phyloP scores from a whole-genome alignment of 2,329 filamentous ascomycete species.

The Aspergillus terreus region DNA sequence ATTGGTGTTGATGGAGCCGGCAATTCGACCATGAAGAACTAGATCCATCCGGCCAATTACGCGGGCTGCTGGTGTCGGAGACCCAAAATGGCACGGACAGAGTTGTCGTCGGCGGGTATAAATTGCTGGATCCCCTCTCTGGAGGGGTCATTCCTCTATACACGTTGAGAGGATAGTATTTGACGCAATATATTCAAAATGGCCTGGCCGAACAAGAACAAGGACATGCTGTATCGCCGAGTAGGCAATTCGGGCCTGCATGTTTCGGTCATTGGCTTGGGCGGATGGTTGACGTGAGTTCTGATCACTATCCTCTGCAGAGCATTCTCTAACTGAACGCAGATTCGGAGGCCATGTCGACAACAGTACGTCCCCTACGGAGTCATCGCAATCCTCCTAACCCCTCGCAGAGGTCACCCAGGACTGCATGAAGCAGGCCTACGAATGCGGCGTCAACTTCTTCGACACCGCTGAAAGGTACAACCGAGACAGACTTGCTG shows the following conservation, averaged over 20 bases:
- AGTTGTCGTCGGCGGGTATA: not conserved
- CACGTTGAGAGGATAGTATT: no score
- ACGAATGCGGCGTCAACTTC: conserved; percentile 56
- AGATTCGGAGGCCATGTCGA: conserved; percentile 65
- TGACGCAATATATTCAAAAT: conserved; percentile 4
- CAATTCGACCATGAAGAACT: not conserved
- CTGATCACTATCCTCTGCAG: not conserved
- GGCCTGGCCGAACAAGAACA: conserved; percentile 24
- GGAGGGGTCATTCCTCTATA: no score
- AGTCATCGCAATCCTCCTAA: no score
- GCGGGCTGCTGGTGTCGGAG: no score
- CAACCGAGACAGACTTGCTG: not conserved
- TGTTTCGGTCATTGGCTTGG: conserved; percentile 68
- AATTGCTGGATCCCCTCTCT: not conserved
- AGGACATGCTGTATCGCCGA: conserved; percentile 66
- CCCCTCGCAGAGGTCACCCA: conserved; percentile 18
- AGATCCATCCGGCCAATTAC: not conserved
- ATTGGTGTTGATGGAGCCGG: not conserved
- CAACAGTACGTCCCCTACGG: conserved; percentile 45
- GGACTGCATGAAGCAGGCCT: conserved; percentile 50
- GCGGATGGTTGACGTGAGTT: conserved; percentile 37
- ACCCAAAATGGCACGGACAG: no score
- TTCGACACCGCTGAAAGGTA: conserved; percentile 55
- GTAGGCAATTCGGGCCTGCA: conserved; percentile 69
- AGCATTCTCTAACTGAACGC: not conserved